phyloP scores from a whole-genome alignment of 2,329 filamentous ascomycete genomes.

The Phialophora macrospora region DNA sequence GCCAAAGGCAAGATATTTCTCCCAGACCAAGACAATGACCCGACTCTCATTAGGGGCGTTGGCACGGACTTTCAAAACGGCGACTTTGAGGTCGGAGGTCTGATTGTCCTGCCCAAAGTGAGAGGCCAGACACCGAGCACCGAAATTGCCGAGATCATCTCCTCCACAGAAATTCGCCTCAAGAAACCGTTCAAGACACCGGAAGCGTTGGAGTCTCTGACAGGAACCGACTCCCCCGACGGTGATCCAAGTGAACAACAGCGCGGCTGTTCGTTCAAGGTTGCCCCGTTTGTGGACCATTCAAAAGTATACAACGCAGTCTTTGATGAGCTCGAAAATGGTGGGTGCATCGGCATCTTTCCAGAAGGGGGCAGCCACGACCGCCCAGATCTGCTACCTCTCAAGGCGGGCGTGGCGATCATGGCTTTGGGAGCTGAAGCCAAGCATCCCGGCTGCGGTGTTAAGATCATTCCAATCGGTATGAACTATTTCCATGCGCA shows the following conservation, averaged over 20 bases:
- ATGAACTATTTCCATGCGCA: slow-evolving; percentile 99
- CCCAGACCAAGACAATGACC: slow-evolving; percentile 83
- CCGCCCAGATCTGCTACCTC: slow-evolving; percentile 83
- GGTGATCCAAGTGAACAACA: slow-evolving; percentile 61
- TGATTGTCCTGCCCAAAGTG: slow-evolving; percentile 82
- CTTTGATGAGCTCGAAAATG: slow-evolving; percentile 77
- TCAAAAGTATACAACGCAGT: slow-evolving; percentile 92
- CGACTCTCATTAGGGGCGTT: slow-evolving; percentile 76
- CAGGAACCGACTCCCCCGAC: slow-evolving; percentile 63
- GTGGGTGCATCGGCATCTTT: slow-evolving; percentile 94
- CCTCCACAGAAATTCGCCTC: slow-evolving; percentile 78
- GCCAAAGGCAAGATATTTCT: slow-evolving; percentile 82
- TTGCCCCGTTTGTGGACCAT: slow-evolving; percentile 92
- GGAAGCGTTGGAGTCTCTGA: slow-evolving; percentile 78
- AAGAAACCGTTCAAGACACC: slow-evolving; percentile 86
- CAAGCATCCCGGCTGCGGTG: slow-evolving; percentile 79
- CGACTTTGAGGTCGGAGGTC: slow-evolving; percentile 76
- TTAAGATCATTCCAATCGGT: slow-evolving; percentile 94
- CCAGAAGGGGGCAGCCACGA: slow-evolving; percentile 97
- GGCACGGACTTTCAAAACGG: slow-evolving; percentile 79
- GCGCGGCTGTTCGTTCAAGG: slow-evolving; percentile 79
- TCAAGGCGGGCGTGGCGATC: slow-evolving; percentile 96
- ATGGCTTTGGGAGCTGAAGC: slow-evolving; percentile 94
- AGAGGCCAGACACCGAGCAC: slow-evolving; percentile 80
- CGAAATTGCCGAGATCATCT: slow-evolving; percentile 80